Evolutionary conservation across 192 early-diverging fungal species (phyloP).

Genomic region (Geranomyces variabilis): DNA sequence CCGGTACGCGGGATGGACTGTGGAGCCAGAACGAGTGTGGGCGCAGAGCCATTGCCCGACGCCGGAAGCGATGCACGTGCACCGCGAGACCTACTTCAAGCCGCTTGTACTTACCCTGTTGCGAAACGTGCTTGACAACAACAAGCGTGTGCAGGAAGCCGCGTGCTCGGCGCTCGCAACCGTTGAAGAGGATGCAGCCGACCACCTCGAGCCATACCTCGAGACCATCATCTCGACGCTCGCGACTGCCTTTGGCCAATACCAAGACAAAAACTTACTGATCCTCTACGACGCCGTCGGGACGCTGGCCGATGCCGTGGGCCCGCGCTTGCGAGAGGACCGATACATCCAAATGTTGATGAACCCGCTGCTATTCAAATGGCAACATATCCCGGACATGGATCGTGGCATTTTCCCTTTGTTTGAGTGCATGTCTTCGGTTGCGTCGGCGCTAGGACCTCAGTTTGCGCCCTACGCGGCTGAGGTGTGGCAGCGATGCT

Average conservation of each 20-base stretch:
- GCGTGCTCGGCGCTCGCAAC: conserved; percentile 95
- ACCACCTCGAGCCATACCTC: conserved; percentile 83
- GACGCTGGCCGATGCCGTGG: conserved; percentile 95
- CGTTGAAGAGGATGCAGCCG: conserved; percentile 89
- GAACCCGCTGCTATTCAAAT: conserved; percentile 84
- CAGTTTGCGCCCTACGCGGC: conserved; percentile 85
- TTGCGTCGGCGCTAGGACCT: conserved; percentile 83
- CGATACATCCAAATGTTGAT: conserved; percentile 84
- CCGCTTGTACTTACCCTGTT: conserved; percentile 66
- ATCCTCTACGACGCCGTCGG: conserved; percentile 97
- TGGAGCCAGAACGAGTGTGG: conserved; percentile 39
- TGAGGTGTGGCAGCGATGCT: conserved; percentile 85
- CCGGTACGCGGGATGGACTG: conserved; percentile 85
- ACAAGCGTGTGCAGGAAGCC: conserved; percentile 98
- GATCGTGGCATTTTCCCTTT: conserved; percentile 94
- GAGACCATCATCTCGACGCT: conserved; percentile 84
- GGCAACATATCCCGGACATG: conserved; percentile 78
- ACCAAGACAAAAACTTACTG: conserved; percentile 94
- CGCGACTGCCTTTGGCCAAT: conserved; percentile 80
- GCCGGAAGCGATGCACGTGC: conserved; percentile 46
- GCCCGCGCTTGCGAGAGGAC: conserved; percentile 76
- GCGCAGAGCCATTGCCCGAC: conserved; percentile 51
- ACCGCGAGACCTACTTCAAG: conserved; percentile 74
- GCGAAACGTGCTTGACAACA: conserved; percentile 87
- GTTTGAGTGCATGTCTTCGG: conserved; percentile 89